Evolutionary conservation across 148 eudicot species (phyloP), one percentile per base, ranked within the genome.

Genomic region (Salicornia ramosissima): DNA sequence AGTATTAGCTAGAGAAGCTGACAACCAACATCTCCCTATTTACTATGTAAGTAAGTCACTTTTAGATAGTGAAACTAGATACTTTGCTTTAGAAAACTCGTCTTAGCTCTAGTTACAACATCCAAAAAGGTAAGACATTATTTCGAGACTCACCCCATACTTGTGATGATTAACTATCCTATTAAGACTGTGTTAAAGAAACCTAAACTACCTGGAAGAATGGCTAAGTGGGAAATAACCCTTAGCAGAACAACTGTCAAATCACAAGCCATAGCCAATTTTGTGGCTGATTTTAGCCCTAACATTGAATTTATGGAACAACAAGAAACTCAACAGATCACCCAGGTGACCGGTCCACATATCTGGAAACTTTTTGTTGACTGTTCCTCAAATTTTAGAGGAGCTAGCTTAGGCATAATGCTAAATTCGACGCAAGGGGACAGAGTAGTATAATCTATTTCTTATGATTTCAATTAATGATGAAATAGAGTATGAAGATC

Each of bases 261-360:
- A 19, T 62, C 65, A 29, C 42, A 59, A 3, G 39, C 64, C 13
- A 8, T 59, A 28, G 42, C 39, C 1, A 40, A 59, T 19, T 62
- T 62, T 34, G 65, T 62, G 65, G 65, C 65, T 2, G 46, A 62
- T 13, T 62, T 62, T 25, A 62, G 65, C n/a, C 64, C 39, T 0
- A 9, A 28, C 14, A 9, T 14, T 0, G 58, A 42, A 3, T 1
- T 0, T 2, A 14, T 18, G 13, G 51, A 29, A 0, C 12, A 22
- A 2, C 5, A 9, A 1, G 31, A 64, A 40, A 51, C 42, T 2
- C 11, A 42, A 10, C 19, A 43, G 6, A 2, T 64, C 14, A 12
- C 4, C 30, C 7, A 8, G 0, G 25, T 8, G 0, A 4, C 18
- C 0, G 63, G 2, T 28, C 7, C 0, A 0, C 43, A 5, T 0